Base-by-base conservation (phyloP, 164 flowering plant genomes). In the Aristolochia fimbriata region DNA sequence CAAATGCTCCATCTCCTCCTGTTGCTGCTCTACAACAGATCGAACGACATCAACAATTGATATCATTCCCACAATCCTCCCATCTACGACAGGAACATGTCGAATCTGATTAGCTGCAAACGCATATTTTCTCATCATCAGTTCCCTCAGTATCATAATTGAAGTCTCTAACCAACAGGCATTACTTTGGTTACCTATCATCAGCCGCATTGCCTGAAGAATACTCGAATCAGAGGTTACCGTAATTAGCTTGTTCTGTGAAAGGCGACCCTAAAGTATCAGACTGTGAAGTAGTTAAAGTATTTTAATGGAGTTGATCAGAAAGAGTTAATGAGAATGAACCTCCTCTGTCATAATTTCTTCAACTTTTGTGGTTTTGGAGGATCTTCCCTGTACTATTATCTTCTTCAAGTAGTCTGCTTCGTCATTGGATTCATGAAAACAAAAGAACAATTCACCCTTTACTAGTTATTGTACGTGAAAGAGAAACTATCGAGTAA, bases 291-390 rank as follows among this genome's bases (percentile, higher is more conserved):
- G 0, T 3, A 16, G n/a, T 12, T 47, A 56, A 27, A 2, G 23
- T 19, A 20, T 15, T 53, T 11, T 15, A 27, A 45, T 9, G 48
- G 1, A 53, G 33, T 15, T 41, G 51, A 10, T 25, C n/a, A 51
- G 21, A 33, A 15, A 46, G 23, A 30, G 51, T 23, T 50, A 51
- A 51, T 9, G 17, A 37, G 45, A 58, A 48, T 25, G 61, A 30
- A 91, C 98, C 96, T 87, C 86, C 30, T 79, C 76, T 6, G 98
- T 91, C 96, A 87, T 91, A 72, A 91, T 85, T 62, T 91, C 96
- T 11, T 80, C 85, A 19, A 87, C 95, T 74, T 57, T 78, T 7
- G 93, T 92, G 62, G 70, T 56, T 62, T 68, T 78, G 2, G 82
- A 76, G 13, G 85, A 74, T 71, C 91, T 82, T 68, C 80, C 98